These are phyloP conservation scores for Gossypium arboreum DNA, from an alignment of 345 rosid species.

Conservation along the genomic window DNA sequence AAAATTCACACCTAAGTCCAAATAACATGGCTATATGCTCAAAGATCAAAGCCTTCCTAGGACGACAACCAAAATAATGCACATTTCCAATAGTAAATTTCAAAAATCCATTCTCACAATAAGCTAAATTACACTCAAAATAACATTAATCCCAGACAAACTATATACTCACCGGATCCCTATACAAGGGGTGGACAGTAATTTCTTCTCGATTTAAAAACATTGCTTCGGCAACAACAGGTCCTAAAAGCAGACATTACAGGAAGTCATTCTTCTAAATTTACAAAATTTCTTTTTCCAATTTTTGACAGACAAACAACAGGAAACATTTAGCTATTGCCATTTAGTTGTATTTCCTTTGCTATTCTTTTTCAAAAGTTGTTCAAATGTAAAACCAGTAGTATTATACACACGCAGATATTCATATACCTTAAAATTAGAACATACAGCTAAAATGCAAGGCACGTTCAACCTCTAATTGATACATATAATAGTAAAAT, in stretches of 20 bases:
- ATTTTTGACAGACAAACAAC: background rate
- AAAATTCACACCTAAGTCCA: background rate
- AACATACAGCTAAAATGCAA: background rate
- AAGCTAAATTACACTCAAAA: conserved; percentile 3
- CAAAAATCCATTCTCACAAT: background rate
- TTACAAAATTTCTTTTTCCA: background rate
- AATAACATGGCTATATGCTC: background rate
- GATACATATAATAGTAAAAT: conserved; percentile 5
- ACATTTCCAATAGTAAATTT: background rate
- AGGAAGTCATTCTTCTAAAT: background rate
- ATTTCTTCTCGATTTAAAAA: conserved; percentile 87
- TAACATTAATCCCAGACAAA: background rate
- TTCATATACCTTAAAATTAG: too few relatives aligned
- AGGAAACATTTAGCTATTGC: background rate
- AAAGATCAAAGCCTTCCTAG: background rate
- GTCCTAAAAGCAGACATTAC: conserved; percentile 46
- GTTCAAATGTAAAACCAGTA: too few relatives aligned
- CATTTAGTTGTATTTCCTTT: background rate
- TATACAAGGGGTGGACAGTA: conserved; percentile 74
- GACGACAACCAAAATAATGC: background rate
- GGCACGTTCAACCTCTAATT: background rate
- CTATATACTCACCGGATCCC: conserved; percentile 71
- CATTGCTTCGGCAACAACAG: conserved; percentile 94
- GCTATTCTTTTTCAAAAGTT: too few relatives aligned
- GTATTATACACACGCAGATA: too few relatives aligned